These are phyloP conservation scores for Terfezia claveryi DNA, from an alignment of 495 filamentous ascomycete species.

Conservation along the genomic window DNA sequence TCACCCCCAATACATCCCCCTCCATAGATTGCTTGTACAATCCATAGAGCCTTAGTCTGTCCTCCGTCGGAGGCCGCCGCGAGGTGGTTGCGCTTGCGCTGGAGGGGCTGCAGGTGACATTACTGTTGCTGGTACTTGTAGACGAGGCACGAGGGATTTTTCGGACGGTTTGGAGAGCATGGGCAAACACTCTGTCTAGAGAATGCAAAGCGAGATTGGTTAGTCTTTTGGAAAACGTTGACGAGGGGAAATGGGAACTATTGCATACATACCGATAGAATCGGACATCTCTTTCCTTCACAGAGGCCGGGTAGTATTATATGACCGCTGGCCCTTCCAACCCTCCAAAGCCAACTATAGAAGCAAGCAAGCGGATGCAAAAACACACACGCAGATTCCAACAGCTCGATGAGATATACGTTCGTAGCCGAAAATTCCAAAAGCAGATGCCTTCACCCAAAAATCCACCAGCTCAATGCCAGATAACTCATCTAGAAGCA, in stretches of 20 bases:
- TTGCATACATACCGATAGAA: slow-evolving; percentile 9
- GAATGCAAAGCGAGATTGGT: not conserved
- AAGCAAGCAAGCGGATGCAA: too few relatives aligned
- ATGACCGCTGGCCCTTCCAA: too few relatives aligned
- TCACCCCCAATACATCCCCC: slow-evolving; percentile 80
- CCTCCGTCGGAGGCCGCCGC: slow-evolving; percentile 52
- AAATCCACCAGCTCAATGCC: too few relatives aligned
- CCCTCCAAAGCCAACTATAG: too few relatives aligned
- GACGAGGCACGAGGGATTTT: slow-evolving; percentile 73
- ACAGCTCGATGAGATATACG: too few relatives aligned
- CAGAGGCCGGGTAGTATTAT: too few relatives aligned
- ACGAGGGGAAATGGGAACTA: too few relatives aligned
- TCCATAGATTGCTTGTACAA: slow-evolving; percentile 99
- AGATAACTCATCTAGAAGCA: too few relatives aligned
- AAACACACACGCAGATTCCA: too few relatives aligned
- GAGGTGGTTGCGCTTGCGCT: not conserved
- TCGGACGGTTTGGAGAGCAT: slow-evolving; percentile 94
- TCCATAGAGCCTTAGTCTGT: slow-evolving; percentile 80
- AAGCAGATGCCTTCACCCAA: too few relatives aligned
- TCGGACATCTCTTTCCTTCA: slow-evolving; percentile 8
- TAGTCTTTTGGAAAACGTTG: not conserved
- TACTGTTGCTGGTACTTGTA: slow-evolving; percentile 17
- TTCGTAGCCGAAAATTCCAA: too few relatives aligned
- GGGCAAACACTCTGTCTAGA: slow-evolving; percentile 88
- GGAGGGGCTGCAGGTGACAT: not conserved